Conservation (phyloP, 345 rosid genomes). For the Aquilaria sinensis region DNA sequence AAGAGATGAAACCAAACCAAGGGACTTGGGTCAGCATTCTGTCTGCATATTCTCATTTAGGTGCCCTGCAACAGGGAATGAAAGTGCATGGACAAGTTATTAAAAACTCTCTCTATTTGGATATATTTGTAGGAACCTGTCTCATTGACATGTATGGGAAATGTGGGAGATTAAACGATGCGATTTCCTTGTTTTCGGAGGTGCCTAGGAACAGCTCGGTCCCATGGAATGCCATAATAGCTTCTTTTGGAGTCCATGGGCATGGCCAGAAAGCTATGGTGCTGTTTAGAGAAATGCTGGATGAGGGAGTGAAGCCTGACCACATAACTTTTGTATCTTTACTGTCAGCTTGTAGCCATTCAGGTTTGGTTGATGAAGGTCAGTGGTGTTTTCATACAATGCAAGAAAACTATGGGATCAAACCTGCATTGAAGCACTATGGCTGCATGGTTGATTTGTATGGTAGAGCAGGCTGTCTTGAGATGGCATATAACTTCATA, state of each 20-base stretch:
- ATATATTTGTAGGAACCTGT: constrained; percentile 45
- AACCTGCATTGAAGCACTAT: constrained; percentile 49
- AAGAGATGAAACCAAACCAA: constrained; percentile 35
- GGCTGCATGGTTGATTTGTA: constrained; percentile 66
- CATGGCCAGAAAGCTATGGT: constrained; percentile 38
- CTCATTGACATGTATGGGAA: constrained; percentile 59
- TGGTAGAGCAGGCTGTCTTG: constrained; percentile 49
- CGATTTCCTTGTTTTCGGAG: constrained; percentile 34
- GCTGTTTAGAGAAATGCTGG: constrained; percentile 44
- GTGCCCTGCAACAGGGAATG: constrained; percentile 55
- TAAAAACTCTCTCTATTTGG: constrained; percentile 29
- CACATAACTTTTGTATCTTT: constrained; percentile 50
- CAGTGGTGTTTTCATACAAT: constrained; percentile 41
- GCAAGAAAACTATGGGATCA: constrained; percentile 35
- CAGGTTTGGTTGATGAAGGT: constrained; percentile 48
- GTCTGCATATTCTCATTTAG: constrained; percentile 48
- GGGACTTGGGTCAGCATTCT: constrained; percentile 58
- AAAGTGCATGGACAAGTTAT: constrained; percentile 35
- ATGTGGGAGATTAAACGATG: constrained; percentile 50
- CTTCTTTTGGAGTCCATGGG: constrained; percentile 51
- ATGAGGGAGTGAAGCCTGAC: constrained; percentile 45
- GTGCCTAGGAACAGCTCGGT: constrained; percentile 35
- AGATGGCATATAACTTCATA: constrained; percentile 35
- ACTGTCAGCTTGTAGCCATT: constrained; percentile 59
- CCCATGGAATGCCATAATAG: constrained; percentile 56